Percentiles rank a stretch among this genome's conserved stretches.
phyloP scores from a whole-genome alignment of 129 eudicot species.

The Calendula officinalis region DNA sequence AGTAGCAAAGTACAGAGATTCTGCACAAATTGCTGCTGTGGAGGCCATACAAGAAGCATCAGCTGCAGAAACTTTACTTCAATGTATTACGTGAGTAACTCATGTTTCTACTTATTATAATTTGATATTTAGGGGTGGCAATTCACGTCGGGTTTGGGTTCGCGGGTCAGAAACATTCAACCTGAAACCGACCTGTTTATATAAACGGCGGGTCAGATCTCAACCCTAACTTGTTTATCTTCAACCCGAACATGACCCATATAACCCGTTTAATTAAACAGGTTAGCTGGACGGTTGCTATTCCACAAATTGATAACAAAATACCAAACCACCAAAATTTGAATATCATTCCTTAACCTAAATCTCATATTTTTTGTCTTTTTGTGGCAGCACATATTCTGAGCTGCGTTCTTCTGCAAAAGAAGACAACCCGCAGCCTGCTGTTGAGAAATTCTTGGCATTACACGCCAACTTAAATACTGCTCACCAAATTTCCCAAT shows the following conservation, averaged over 20 bases:
- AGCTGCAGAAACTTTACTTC: constrained; percentile 75
- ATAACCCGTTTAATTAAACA: too few relatives aligned
- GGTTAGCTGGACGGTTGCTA: too few relatives aligned
- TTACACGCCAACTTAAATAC: constrained; percentile 59
- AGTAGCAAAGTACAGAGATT: constrained; percentile 75
- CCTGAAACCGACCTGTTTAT: too few relatives aligned
- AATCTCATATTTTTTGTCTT: constrained; percentile 4
- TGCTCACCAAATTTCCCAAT: constrained; percentile 49
- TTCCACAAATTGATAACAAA: too few relatives aligned
- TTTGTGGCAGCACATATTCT: constrained; percentile 62
- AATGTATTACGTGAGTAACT: constrained; percentile 65
- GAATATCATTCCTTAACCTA: neutral
- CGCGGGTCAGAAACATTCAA: too few relatives aligned
- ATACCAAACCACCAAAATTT: too few relatives aligned
- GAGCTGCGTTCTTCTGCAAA: constrained; percentile 75
- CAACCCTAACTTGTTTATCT: too few relatives aligned
- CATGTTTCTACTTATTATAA: neutral
- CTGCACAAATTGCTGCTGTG: constrained; percentile 87
- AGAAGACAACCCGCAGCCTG: constrained; percentile 88
- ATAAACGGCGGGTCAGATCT: too few relatives aligned
- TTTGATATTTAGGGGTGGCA: neutral
- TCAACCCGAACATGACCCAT: too few relatives aligned
- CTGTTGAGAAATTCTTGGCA: constrained; percentile 77
- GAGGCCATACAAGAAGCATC: constrained; percentile 94
- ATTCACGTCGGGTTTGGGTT: too few relatives aligned